A percentile compares a stretch with the other conserved stretches of the same genome.
phyloP scores from a whole-genome alignment of 2,329 filamentous ascomycete species.

The Zymoseptoria brevis region DNA sequence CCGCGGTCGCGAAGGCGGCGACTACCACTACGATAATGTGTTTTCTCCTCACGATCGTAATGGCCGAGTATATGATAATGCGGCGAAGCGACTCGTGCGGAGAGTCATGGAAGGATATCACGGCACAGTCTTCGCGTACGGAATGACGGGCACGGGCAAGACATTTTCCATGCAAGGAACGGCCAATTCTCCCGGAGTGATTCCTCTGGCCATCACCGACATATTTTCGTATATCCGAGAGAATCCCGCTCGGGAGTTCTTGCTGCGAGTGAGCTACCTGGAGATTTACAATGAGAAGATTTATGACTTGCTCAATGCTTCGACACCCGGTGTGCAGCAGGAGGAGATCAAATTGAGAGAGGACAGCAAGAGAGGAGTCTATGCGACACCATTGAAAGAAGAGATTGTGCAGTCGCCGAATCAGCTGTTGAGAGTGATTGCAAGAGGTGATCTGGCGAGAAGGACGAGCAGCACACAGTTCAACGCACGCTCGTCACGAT shows the following conservation, averaged over 20 bases:
- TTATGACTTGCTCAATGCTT: slow-evolving; percentile 79
- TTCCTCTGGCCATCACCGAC: slow-evolving; percentile 92
- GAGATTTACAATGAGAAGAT: slow-evolving; percentile 99
- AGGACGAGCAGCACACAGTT: slow-evolving; percentile 92
- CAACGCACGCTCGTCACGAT: slow-evolving; percentile 91
- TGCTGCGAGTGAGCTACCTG: slow-evolving; percentile 91
- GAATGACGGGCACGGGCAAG: slow-evolving; percentile 98
- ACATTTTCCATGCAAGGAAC: slow-evolving; percentile 99
- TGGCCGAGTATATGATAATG: slow-evolving; percentile 86
- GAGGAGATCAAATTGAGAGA: slow-evolving; percentile 97
- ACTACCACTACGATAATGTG: slow-evolving; percentile 95
- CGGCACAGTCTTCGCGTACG: slow-evolving; percentile 95
- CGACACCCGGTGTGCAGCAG: slow-evolving; percentile 52
- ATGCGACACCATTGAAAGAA: slow-evolving; percentile 91
- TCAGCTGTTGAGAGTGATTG: slow-evolving; percentile 88
- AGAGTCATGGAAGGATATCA: slow-evolving; percentile 99
- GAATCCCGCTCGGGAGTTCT: slow-evolving; percentile 86
- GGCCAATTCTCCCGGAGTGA: slow-evolving; percentile 88
- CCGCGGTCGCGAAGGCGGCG: slow-evolving; percentile 79
- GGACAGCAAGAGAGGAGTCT: slow-evolving; percentile 92
- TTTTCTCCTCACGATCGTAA: slow-evolving; percentile 94
- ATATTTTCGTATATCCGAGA: slow-evolving; percentile 99
- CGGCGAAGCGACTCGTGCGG: slow-evolving; percentile 85
- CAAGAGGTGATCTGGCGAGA: slow-evolving; percentile 82
- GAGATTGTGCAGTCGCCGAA: slow-evolving; percentile 98